phyloP scores from a whole-genome alignment of 1,139 yeast species.

The Diutina siamensis region DNA sequence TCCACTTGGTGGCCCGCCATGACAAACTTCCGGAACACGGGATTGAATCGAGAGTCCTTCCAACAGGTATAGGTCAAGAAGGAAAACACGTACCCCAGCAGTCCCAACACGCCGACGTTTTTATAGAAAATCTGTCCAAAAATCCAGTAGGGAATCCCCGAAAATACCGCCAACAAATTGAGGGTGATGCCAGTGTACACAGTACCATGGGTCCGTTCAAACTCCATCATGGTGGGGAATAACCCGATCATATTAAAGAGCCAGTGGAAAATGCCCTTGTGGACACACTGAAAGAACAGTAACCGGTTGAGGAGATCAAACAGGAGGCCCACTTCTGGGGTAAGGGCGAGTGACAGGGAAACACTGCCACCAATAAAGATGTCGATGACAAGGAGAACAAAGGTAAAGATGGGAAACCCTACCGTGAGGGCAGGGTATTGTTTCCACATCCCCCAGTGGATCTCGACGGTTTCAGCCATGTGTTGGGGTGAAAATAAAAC shows the following conservation, averaged over 20 bases:
- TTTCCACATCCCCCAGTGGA: slow-evolving; percentile 6
- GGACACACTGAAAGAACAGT: slow-evolving; percentile 69
- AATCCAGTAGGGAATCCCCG: slow-evolving; percentile 56
- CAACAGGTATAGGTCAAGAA: slow-evolving; percentile 54
- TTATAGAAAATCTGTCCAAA: slow-evolving; percentile 46
- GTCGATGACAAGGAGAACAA: slow-evolving; percentile 24
- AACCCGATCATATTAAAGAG: slow-evolving; percentile 49
- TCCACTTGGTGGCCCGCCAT: slow-evolving; percentile 17
- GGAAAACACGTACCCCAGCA: slow-evolving; percentile 70
- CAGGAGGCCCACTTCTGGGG: slow-evolving; percentile 41
- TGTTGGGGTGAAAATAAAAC: too few relatives aligned
- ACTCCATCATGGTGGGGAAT: slow-evolving; percentile 50
- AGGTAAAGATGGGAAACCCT: slow-evolving; percentile 50
- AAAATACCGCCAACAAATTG: slow-evolving; percentile 57
- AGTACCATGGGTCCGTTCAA: slow-evolving; percentile 74
- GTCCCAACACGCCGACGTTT: slow-evolving; percentile 46
- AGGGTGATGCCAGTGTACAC: slow-evolving; percentile 77
- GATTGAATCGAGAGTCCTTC: slow-evolving; percentile 42
- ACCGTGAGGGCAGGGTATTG: slow-evolving; percentile 49
- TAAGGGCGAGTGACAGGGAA: slow-evolving; percentile 23
- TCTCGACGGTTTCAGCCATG: slow-evolving; percentile 1
- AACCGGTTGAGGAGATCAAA: slow-evolving; percentile 34
- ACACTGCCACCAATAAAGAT: slow-evolving; percentile 12
- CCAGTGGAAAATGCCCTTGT: slow-evolving; percentile 51
- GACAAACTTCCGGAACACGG: slow-evolving; percentile 24